Evolutionary conservation across 2,329 filamentous ascomycete genomes (phyloP).

Genomic region (Scolecobasidium constrictum): DNA sequence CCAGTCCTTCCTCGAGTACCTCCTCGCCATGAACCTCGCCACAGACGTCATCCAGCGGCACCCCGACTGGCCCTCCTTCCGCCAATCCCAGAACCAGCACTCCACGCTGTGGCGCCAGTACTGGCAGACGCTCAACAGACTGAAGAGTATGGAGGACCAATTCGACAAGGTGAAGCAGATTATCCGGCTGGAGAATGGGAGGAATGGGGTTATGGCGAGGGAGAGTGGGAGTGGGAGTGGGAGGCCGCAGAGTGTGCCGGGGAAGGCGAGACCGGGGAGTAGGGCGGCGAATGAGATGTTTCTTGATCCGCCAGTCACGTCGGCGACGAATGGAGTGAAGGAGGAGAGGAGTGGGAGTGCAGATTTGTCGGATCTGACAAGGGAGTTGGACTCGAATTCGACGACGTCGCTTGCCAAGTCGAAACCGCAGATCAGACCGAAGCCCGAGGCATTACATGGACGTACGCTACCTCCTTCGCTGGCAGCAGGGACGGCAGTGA

Average conservation of each 20-base stretch:
- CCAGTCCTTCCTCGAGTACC: constrained; percentile 70
- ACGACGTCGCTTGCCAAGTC: neutral
- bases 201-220: constrained; percentile 39
- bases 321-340: constrained; percentile 1
- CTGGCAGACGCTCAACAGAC: constrained; percentile 17
- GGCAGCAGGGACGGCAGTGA: neutral
- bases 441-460: constrained; percentile 1
- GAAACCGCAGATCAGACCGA: constrained; percentile 6
- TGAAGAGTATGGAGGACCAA: constrained; percentile 27
- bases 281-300: constrained; percentile 7
- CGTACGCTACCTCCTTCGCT: neutral
- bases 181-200: constrained; percentile 40
- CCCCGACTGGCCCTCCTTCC: constrained; percentile 56
- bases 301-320: constrained; percentile 2
- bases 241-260: constrained; percentile 3
- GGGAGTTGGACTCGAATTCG: neutral
- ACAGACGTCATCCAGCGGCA: constrained; percentile 67
- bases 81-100: constrained; percentile 4
- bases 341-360: too few species aligned
- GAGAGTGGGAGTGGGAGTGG: neutral
- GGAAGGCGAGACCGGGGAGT: neutral
- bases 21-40: constrained; percentile 69
- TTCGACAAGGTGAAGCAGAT: constrained; percentile 38
- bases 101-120: constrained; percentile 5
- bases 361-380: neutral